Conservation (phyloP, 148 eudicot genomes). For the Rhododendron griersonianum region DNA sequence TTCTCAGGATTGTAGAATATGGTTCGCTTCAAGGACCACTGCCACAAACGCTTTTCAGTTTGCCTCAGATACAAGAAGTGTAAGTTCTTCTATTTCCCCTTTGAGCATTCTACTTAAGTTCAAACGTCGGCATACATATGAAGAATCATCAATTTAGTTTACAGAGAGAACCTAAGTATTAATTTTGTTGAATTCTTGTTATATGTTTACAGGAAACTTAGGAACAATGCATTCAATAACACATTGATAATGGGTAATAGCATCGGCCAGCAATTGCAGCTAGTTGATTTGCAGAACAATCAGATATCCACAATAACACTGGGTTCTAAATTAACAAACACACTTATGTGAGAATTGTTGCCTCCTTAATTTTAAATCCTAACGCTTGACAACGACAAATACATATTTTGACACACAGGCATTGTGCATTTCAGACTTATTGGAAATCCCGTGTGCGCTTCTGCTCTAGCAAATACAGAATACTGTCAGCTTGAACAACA, state of each 20-base stretch:
- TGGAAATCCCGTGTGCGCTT: slow-evolving; percentile 73
- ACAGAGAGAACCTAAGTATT: neutral
- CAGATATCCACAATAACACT: slow-evolving; percentile 63
- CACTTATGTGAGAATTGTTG: slow-evolving; percentile 55
- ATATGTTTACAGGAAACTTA: slow-evolving; percentile 59
- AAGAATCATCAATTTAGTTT: neutral
- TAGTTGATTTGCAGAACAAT: slow-evolving; percentile 79
- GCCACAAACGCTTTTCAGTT: slow-evolving; percentile 57
- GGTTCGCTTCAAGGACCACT: slow-evolving; percentile 66
- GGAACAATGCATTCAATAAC: slow-evolving; percentile 63
- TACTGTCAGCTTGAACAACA: slow-evolving; percentile 60
- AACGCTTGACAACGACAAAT: neutral
- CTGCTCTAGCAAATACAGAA: slow-evolving; percentile 35
- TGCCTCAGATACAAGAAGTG: slow-evolving; percentile 72
- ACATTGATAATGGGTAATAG: slow-evolving; percentile 61
- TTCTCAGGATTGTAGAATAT: slow-evolving; percentile 59
- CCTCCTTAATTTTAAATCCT: too few species aligned
- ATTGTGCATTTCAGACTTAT: slow-evolving; percentile 43
- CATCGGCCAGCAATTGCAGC: slow-evolving; percentile 64
- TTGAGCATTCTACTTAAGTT: neutral
- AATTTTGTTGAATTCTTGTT: neutral
- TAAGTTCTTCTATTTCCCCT: slow-evolving; percentile 20
- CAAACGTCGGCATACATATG: neutral
- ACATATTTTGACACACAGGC: neutral
- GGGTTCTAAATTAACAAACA: slow-evolving; percentile 55